Evolutionary conservation across 352 stramenopile species (phyloP).

Genomic region (Halophytophthora polymorphica): DNA sequence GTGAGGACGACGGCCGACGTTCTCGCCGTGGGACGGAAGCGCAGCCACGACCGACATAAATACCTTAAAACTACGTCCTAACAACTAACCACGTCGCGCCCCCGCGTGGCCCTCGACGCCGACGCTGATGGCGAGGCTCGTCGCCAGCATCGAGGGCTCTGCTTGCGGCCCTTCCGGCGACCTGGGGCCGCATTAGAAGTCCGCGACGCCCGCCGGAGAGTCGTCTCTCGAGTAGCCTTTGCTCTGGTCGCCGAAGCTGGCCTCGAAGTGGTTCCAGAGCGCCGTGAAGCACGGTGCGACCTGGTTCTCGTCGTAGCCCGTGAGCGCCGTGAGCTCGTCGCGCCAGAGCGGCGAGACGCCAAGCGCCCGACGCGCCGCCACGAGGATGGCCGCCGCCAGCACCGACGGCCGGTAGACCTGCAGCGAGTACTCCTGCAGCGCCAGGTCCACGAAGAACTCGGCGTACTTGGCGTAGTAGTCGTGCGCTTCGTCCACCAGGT

Average conservation of each 20-base stretch:
- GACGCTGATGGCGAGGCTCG: slow-evolving; percentile 12
- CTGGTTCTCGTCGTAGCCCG: slow-evolving; percentile 76
- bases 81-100: slow-evolving; percentile 26
- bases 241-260: slow-evolving; percentile 66
- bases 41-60: slow-evolving; percentile 27
- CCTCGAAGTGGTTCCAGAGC: slow-evolving; percentile 81
- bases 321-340: slow-evolving; percentile 76
- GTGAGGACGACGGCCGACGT: no score
- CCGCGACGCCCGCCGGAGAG: slow-evolving; percentile 65
- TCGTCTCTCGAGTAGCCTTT: slow-evolving; percentile 63
- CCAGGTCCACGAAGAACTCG: slow-evolving; percentile 86
- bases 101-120: slow-evolving; percentile 3
- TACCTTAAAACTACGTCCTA: slow-evolving; percentile 43
- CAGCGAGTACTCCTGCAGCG: slow-evolving; percentile 80
- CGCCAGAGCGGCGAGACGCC: slow-evolving; percentile 79
- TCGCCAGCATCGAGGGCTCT: slow-evolving; percentile 3
- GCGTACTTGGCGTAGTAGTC: slow-evolving; percentile 83
- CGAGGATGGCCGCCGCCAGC: slow-evolving; percentile 71
- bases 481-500: slow-evolving; percentile 72
- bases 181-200: slow-evolving; percentile 31
- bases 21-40: no score
- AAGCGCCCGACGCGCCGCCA: slow-evolving; percentile 71
- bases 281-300: slow-evolving; percentile 81
- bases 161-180: background rate
- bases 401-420: slow-evolving; percentile 82